Conservation (phyloP, 768 basidiomycete genomes). For the Tulasnella sp. region DNA sequence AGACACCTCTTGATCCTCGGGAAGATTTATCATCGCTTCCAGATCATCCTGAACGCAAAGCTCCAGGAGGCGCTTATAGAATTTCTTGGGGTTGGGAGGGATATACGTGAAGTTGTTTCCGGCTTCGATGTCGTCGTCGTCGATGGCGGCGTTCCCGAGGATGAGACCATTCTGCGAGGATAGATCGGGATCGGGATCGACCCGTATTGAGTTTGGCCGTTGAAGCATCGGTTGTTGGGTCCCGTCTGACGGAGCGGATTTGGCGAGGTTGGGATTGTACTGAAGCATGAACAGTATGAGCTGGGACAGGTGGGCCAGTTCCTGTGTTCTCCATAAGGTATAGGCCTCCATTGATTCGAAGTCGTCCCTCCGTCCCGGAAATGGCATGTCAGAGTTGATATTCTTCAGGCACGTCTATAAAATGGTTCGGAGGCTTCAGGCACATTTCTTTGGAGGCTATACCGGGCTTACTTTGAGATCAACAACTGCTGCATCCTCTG, state of each 20-base stretch:
- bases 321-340: slow-evolving; percentile 69
- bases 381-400: slow-evolving; percentile 69
- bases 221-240: slow-evolving; percentile 37
- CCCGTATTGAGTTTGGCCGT: neutral
- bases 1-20: slow-evolving; percentile 79
- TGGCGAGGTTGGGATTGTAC: slow-evolving; percentile 76
- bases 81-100: slow-evolving; percentile 75
- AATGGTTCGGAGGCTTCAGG: slow-evolving; percentile 16
- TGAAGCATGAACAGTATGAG: slow-evolving; percentile 80
- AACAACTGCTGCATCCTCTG: slow-evolving; percentile 72
- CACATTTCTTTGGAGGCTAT: neutral
- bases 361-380: slow-evolving; percentile 79
- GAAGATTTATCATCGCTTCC: slow-evolving; percentile 66
- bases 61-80: slow-evolving; percentile 75
- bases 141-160: slow-evolving; percentile 26
- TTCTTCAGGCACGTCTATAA: slow-evolving; percentile 78
- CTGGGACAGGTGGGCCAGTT: slow-evolving; percentile 76
- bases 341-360: slow-evolving; percentile 76
- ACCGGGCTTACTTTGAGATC: slow-evolving; percentile 62
- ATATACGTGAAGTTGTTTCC: slow-evolving; percentile 86
- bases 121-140: slow-evolving; percentile 33
- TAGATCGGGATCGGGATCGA: neutral
- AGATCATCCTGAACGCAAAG: slow-evolving; percentile 75
- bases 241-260: slow-evolving; percentile 53
- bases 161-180: slow-evolving; percentile 14